These are phyloP conservation scores for Tuber calosporum DNA, from an alignment of 495 filamentous ascomycete genomes.

Conservation along the genomic window DNA sequence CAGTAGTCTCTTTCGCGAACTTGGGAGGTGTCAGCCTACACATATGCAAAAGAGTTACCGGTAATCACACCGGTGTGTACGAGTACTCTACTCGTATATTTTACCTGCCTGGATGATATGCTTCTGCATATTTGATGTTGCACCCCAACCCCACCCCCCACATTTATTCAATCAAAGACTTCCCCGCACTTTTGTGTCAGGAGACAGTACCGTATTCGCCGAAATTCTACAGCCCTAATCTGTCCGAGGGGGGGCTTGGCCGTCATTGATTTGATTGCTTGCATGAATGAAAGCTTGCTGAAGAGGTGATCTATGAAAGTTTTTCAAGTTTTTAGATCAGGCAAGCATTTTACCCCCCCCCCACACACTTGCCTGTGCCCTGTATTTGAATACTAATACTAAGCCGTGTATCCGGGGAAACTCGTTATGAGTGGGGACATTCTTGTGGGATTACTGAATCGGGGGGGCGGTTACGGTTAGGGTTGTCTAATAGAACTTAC, in stretches of 20 bases:
- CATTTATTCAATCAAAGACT: not conserved
- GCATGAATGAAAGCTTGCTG: not conserved
- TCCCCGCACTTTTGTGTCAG: not conserved
- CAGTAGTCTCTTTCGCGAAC: not conserved
- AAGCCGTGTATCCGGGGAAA: not conserved
- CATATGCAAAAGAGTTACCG: not conserved
- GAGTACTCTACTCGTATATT: no score
- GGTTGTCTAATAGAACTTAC: conserved; percentile 4
- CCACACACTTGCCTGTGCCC: not conserved
- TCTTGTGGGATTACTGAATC: not conserved
- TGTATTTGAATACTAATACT: not conserved
- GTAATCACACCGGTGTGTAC: not conserved
- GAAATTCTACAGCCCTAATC: not conserved
- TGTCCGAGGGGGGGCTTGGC: not conserved
- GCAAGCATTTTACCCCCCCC: not conserved
- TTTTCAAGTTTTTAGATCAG: not conserved
- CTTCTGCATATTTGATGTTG: not conserved
- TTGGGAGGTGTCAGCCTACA: not conserved
- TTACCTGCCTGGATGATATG: not conserved
- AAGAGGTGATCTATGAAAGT: not conserved
- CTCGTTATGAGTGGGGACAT: not conserved
- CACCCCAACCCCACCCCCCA: not conserved
- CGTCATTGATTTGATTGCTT: not conserved
- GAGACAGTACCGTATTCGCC: not conserved
- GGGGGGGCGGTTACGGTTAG: not conserved